Evolutionary conservation across 352 stramenopile species (phyloP).

Genomic region (Phytopythium helicoides): DNA sequence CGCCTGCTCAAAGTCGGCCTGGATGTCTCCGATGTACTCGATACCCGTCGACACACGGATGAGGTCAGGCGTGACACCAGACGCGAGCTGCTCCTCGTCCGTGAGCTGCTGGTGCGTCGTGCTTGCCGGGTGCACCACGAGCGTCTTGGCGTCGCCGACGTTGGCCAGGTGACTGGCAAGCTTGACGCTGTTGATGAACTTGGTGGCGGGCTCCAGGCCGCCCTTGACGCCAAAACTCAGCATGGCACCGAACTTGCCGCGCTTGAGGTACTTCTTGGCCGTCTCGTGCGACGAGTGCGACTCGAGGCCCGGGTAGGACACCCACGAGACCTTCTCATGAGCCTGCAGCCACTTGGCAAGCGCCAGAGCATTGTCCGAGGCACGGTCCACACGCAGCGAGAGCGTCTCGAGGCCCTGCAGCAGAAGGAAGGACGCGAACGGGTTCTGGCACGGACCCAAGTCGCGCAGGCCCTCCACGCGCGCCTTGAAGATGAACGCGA

Average conservation of each 20-base stretch:
- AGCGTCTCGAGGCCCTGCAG: conserved; percentile 4
- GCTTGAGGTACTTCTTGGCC: conserved; percentile 2
- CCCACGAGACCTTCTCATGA: background rate
- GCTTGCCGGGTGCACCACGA: background rate
- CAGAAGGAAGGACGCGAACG: conserved; percentile 2
- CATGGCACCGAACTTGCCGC: conserved; percentile 4
- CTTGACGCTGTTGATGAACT: conserved; percentile 3
- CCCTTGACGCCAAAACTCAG: conserved; percentile 3
- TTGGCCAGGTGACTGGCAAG: conserved; percentile 2
- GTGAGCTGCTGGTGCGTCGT: conserved; percentile 3
- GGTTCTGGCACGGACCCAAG: conserved; percentile 1
- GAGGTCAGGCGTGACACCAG: conserved; percentile 1
- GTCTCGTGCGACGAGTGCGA: conserved; percentile 3
- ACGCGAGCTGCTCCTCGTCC: conserved; percentile 1
- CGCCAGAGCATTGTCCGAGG: conserved; percentile 1
- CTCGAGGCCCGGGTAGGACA: conserved; percentile 2
- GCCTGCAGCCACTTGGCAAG: background rate
- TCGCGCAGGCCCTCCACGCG: conserved; percentile 1
- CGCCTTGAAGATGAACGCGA: conserved; percentile 3
- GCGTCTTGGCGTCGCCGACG: conserved; percentile 3
- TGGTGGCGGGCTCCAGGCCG: conserved; percentile 1
- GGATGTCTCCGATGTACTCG: conserved; percentile 1
- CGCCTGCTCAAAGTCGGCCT: conserved; percentile 3
- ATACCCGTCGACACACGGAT: background rate
- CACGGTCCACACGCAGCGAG: conserved; percentile 2